A percentile compares a stretch with the other conserved stretches of the same genome.
Conservation (phyloP, 2,329 filamentous ascomycete species). For the Colletotrichum chlorophyti region DNA sequence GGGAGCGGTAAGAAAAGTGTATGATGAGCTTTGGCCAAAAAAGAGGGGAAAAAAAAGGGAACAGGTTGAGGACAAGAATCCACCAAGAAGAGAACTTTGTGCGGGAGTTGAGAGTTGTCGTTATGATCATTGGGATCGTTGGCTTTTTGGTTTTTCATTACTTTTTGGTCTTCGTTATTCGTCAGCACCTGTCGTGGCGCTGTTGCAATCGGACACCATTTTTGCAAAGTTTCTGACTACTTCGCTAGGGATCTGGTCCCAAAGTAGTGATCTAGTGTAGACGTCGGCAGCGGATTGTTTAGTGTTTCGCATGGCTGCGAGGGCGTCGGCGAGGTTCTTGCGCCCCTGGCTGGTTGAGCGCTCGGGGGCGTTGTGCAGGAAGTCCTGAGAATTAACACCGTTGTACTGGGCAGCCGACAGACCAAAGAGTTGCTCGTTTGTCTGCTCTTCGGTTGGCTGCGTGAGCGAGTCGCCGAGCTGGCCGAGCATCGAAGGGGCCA, state of each 20-base stretch:
- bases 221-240: conserved; percentile 92
- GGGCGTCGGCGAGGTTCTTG: conserved; percentile 79
- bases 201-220: conserved; percentile 81
- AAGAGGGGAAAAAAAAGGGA: conserved; percentile 24
- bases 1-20: conserved; percentile 40
- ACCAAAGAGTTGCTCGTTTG: conserved; percentile 86
- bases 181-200: conserved; percentile 45
- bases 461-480: conserved; percentile 73
- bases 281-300: conserved; percentile 84
- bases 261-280: conserved; percentile 90
- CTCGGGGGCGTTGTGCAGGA: conserved; percentile 64
- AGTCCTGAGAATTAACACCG: conserved; percentile 78
- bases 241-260: conserved; percentile 91
- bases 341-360: conserved; percentile 68
- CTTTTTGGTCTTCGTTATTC: conserved; percentile 43
- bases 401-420: conserved; percentile 90
- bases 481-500: conserved; percentile 67
- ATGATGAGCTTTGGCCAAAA: conserved; percentile 30
- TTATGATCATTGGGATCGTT: conserved; percentile 14
- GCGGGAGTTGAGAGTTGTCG: conserved; percentile 29
- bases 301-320: conserved; percentile 78
- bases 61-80: conserved; percentile 23
- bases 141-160: conserved; percentile 20
- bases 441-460: conserved; percentile 82
- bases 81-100: no score